Base-by-base conservation (phyloP, 2,329 filamentous ascomycete genomes). In the Chaetomiaceae sp. region DNA sequence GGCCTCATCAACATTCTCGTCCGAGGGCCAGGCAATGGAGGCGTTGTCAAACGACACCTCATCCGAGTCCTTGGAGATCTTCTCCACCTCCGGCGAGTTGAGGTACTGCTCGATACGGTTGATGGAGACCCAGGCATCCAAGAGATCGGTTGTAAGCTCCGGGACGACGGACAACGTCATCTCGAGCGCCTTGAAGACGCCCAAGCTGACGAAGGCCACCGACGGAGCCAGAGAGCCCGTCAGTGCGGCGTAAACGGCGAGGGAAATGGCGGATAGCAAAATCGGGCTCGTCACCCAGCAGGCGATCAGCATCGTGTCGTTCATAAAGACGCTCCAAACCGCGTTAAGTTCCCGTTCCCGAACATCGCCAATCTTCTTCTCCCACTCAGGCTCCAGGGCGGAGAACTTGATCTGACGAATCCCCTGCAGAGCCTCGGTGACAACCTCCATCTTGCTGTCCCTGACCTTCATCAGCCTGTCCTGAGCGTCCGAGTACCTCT, bases 321-420 rank as follows among this genome's bases (percentile, higher is more conserved):
- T 79, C 43, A 78, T 64, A 62, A 89, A 91, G 1, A 83, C 79
- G 36, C 73, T 75, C 82, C 86, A 88, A 33, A 89, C 77, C 20
- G 81, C 81, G 5, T 71, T 68, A 9, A 92, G 75, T 65, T 92
- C 89, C 43, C 77, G 79, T 39, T 84, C 79, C 63, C 89, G 77
- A 7, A 84, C 80, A 57, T 78, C 68, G 57, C 77, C 69, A 65
- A 94, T 88, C 56, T 84, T 87, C 15, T 77, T 74, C 66, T 90
- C 82, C 88, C 89, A 92, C 61, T 88, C 82, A 19, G 74, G 71
- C 67, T 92, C 89, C 2, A 90, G 70, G 1, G 88, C 88, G 0
- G 87, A 87, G 61, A 92, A 91, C 64, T 94, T 94, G 71, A 94
- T 89, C 68, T 94, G 89, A 1, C 88, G 81, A 59, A 92, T 91